A percentile compares a stretch with the other conserved stretches of the same genome.
Evolutionary conservation across 2,329 filamentous ascomycete genomes (phyloP).

Genomic region (Pezicula carpinea): DNA sequence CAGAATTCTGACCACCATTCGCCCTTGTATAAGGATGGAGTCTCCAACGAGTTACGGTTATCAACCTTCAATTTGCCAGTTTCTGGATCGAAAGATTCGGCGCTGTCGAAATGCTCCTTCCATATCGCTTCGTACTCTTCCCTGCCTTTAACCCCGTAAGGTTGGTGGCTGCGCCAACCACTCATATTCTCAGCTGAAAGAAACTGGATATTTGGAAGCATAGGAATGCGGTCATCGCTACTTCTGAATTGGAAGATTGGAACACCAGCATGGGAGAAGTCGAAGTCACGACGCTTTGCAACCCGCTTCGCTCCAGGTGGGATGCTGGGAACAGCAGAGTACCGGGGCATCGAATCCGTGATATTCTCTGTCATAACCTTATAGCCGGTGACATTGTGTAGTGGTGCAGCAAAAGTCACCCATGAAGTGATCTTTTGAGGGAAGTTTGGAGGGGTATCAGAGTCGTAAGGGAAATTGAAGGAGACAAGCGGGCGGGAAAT

Average conservation of each 20-base stretch:
- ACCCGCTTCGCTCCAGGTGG: not conserved
- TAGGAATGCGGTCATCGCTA: not conserved
- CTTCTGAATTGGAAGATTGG: constrained; percentile 25
- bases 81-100: not conserved
- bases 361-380: constrained; percentile 5
- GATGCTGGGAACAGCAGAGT: not conserved
- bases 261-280: constrained; percentile 22
- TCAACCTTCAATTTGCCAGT: not conserved
- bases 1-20: constrained; percentile 20
- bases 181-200: constrained; percentile 9
- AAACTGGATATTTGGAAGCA: not conserved
- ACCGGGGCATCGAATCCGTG: not conserved
- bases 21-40: not conserved
- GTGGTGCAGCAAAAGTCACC: constrained; percentile 24
- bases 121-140: not conserved
- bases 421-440: constrained; percentile 16
- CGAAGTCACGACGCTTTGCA: constrained; percentile 21
- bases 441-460: constrained; percentile 11
- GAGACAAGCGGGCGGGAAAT: constrained; percentile 17
- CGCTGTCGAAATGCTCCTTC: not conserved
- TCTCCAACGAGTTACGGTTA: not conserved
- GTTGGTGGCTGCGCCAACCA: constrained; percentile 1
- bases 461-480: constrained; percentile 1
- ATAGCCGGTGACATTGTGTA: constrained; percentile 18
- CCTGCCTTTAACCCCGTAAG: not conserved